A percentile compares a stretch with the other conserved stretches of the same genome.
Evolutionary conservation across 2,329 filamentous ascomycete genomes (phyloP).

Genomic region (Talaromyces islandicus): DNA sequence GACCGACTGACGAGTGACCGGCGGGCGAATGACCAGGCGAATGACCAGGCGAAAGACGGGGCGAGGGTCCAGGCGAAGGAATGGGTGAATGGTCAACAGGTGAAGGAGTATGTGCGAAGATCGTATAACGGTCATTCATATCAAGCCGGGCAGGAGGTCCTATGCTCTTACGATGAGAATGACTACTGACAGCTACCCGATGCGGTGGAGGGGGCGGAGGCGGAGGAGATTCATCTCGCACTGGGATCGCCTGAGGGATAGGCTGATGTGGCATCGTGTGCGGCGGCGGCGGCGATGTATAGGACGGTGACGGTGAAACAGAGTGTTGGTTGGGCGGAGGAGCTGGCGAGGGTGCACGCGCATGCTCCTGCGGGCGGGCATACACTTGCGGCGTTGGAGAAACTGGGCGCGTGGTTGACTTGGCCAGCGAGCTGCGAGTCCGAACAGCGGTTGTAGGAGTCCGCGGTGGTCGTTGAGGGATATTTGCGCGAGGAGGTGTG

Average conservation of each 20-base stretch:
- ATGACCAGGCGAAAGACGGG: background rate
- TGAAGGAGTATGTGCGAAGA: slow-evolving; percentile 42
- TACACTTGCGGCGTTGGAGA: slow-evolving; percentile 7
- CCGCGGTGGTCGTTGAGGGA: slow-evolving; percentile 25
- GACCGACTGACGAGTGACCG: slow-evolving; percentile 8
- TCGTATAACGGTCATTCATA: slow-evolving; percentile 37
- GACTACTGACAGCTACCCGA: slow-evolving; percentile 48
- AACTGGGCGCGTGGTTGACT: slow-evolving; percentile 12
- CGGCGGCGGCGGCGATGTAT: slow-evolving; percentile 13
- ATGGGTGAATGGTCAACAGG: slow-evolving; percentile 22
- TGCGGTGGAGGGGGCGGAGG: slow-evolving; percentile 80
- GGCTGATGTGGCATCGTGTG: slow-evolving; percentile 19
- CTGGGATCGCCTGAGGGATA: slow-evolving; percentile 24
- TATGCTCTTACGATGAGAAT: slow-evolving; percentile 18
- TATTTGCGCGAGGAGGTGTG: slow-evolving; percentile 24
- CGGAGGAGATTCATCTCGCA: slow-evolving; percentile 67
- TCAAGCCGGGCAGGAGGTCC: slow-evolving; percentile 24
- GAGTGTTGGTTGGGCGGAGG: slow-evolving; percentile 3
- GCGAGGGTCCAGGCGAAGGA: background rate
- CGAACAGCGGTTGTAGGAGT: slow-evolving; percentile 33
- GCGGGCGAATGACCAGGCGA: slow-evolving; percentile 8
- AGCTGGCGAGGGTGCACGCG: background rate
- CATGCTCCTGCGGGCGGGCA: background rate
- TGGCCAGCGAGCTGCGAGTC: slow-evolving; percentile 29
- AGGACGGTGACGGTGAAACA: slow-evolving; percentile 11